A percentile compares a stretch with the other conserved stretches of the same genome.
These are phyloP conservation scores for Umbilicus rupestris DNA, from an alignment of 164 flowering plant species.

Conservation along the genomic window DNA sequence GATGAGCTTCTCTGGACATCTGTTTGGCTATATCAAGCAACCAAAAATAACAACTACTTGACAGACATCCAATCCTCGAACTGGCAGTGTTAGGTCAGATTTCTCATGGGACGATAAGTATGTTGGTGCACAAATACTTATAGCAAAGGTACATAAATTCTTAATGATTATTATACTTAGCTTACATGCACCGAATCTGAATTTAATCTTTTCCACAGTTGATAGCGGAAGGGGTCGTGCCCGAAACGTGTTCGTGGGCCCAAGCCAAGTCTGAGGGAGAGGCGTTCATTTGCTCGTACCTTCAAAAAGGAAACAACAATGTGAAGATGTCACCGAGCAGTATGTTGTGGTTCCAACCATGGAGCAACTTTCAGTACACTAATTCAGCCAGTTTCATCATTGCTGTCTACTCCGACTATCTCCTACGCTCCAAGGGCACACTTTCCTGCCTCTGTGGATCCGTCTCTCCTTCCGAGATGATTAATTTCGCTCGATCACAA, in stretches of 20 bases:
- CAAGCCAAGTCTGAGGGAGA: constrained; percentile 31
- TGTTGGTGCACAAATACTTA: constrained; percentile 38
- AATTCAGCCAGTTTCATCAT: constrained; percentile 26
- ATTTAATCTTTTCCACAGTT: no score
- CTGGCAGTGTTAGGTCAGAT: constrained; percentile 24
- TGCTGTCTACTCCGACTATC: constrained; percentile 29
- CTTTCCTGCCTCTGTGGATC: constrained; percentile 28
- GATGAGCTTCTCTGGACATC: constrained; percentile 6
- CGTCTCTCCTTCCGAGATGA: constrained; percentile 22
- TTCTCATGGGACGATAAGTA: constrained; percentile 65
- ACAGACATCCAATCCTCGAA: constrained; percentile 14
- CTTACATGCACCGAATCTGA: no score
- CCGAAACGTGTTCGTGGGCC: constrained; percentile 13
- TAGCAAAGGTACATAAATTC: constrained; percentile 32
- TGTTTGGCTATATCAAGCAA: constrained; percentile 19
- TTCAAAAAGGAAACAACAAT: constrained; percentile 38
- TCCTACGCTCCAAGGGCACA: background rate
- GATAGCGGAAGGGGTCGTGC: no score
- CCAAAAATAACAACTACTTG: constrained; percentile 21
- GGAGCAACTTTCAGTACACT: constrained; percentile 39
- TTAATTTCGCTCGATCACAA: constrained; percentile 15
- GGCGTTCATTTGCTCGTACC: constrained; percentile 35
- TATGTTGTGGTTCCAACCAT: constrained; percentile 26
- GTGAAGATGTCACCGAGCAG: constrained; percentile 36
- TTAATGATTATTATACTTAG: no score